Evolutionary conservation across 1,284 basidiomycete genomes (phyloP), one percentile per base, ranked within the genome.

Genomic region (Tylopilus sp.): DNA sequence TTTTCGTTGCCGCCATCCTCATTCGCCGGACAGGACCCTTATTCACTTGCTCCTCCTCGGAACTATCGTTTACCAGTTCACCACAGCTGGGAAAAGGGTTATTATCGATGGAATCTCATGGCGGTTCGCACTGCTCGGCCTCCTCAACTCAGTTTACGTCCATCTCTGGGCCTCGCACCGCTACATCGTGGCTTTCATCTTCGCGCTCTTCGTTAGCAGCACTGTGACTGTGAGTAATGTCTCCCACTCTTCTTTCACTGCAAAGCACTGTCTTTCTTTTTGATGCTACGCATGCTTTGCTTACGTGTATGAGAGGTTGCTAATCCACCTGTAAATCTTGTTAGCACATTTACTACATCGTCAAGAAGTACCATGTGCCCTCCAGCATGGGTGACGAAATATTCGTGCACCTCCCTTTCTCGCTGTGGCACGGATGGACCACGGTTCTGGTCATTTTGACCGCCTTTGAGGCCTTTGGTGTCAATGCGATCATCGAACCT

Each of bases 341-440:
- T 41, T 66, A 88, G 86, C 94, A 97, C 81, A 94, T 97, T 78
- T 98, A 98, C 84, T 97, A 96, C 76, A 84, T 93, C 68, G 91
- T 97, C 77, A 97, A 96, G 85, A 94, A 94, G 79, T 87, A 90
- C 69, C 91, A 97, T 79, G 79, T 86, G 60, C 81, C 93, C 58
- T 83, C 90, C 74, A 87, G 77, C 69, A 75, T 86, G 52, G 84
- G 86, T 33, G 94, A 96, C 68, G 95, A 97, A 79, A 79, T 95
- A 67, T 93, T 93, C 68, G 82, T 95, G 49, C 93, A 95, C 75
- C 88, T 95, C 19, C 95, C 95, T 13, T 96, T 97, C 87, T 96
- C 94, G 13, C 89, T 97, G 62, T 98, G 93, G 83, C 96, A 98
- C 77, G 96, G 96, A 58, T 97, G 96, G 93, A 95, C 95, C 19